Evolutionary conservation across 495 filamentous ascomycete genomes (phyloP).

Genomic region (Neohortaea acidophila): DNA sequence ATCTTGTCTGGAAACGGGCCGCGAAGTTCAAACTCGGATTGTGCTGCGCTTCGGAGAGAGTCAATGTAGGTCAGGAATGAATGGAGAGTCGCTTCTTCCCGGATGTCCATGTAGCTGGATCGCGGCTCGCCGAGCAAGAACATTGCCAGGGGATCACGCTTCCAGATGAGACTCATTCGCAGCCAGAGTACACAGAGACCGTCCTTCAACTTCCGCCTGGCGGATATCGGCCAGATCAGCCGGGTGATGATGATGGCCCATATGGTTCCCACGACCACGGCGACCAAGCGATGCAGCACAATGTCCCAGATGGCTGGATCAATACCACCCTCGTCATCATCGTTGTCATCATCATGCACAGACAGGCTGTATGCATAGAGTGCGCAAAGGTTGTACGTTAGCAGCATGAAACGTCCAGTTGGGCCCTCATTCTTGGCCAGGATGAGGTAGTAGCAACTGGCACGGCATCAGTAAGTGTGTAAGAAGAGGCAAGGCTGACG

Average conservation of each 20-base stretch:
- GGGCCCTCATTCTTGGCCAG: slow-evolving; percentile 70
- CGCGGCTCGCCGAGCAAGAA: slow-evolving; percentile 40
- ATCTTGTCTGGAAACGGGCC: slow-evolving; percentile 63
- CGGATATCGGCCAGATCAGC: slow-evolving; percentile 84
- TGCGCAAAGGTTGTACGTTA: slow-evolving; percentile 94
- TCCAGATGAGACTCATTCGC: slow-evolving; percentile 91
- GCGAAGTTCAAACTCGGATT: slow-evolving; percentile 66
- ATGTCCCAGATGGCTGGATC: slow-evolving; percentile 77
- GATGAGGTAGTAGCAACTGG: slow-evolving; percentile 77
- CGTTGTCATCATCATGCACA: slow-evolving; percentile 52
- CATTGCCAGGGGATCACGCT: slow-evolving; percentile 71
- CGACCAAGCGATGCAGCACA: slow-evolving; percentile 73
- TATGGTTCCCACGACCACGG: slow-evolving; percentile 71
- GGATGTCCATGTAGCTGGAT: slow-evolving; percentile 53
- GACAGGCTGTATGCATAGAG: slow-evolving; percentile 87
- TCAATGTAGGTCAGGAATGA: slow-evolving; percentile 51
- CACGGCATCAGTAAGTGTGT: slow-evolving; percentile 25
- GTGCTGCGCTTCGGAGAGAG: slow-evolving; percentile 53
- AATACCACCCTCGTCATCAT: slow-evolving; percentile 74
- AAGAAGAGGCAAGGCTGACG: background rate
- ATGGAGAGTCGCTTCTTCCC: slow-evolving; percentile 60
- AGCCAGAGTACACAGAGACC: slow-evolving; percentile 77
- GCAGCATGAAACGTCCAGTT: slow-evolving; percentile 64
- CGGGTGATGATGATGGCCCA: slow-evolving; percentile 89
- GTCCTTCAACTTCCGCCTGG: slow-evolving; percentile 68